Evolutionary conservation across 495 filamentous ascomycete genomes (phyloP).

Genomic region (Sabuloglossum arenarium): DNA sequence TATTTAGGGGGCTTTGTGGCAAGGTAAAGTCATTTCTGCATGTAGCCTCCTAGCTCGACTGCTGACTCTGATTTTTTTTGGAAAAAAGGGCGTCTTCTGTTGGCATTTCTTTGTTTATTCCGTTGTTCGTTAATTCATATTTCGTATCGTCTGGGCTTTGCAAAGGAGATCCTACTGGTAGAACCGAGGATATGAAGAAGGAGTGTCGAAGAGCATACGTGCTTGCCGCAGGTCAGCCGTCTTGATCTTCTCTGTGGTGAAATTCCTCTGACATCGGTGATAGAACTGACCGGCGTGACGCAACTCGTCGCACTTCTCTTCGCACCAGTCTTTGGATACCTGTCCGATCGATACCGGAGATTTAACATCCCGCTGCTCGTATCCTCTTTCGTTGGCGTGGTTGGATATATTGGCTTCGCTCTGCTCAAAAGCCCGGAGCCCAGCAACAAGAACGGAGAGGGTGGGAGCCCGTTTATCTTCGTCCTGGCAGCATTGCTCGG

Average conservation of each 20-base stretch:
- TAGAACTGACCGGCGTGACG: conserved; percentile 61
- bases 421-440: conserved; percentile 47
- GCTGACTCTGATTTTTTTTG: background rate
- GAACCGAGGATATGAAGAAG: conserved; percentile 43
- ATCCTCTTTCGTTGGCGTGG: conserved; percentile 46
- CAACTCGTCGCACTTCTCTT: conserved; percentile 69
- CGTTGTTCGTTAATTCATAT: conserved; percentile 74
- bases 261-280: background rate
- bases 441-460: conserved; percentile 29
- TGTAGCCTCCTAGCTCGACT: background rate
- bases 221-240: conserved; percentile 34
- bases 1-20: conserved; percentile 93
- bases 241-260: background rate
- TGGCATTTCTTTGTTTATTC: conserved; percentile 83
- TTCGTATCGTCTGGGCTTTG: conserved; percentile 70
- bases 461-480: conserved; percentile 41
- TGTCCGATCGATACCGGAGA: conserved; percentile 36
- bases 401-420: conserved; percentile 57
- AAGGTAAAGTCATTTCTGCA: conserved; percentile 17
- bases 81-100: conserved; percentile 74
- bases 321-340: conserved; percentile 70
- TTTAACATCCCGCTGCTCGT: conserved; percentile 56
- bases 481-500: conserved; percentile 61
- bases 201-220: conserved; percentile 71
- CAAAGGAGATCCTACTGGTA: conserved; percentile 30